A percentile compares a stretch with the other conserved stretches of the same genome.
These are phyloP conservation scores for Kazachstania africana DNA, from an alignment of 805 yeast genomes.

Conservation along the genomic window DNA sequence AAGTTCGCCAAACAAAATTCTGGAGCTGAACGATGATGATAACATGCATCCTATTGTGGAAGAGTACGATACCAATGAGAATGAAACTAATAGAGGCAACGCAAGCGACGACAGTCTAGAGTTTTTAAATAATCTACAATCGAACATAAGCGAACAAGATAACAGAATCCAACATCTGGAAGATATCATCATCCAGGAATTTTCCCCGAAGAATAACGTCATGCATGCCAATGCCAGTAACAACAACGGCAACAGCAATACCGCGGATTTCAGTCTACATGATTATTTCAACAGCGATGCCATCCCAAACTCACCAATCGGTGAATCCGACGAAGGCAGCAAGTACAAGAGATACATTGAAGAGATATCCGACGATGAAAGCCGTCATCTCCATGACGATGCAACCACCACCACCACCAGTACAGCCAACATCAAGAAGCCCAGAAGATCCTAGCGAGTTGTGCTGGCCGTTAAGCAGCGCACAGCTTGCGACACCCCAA, in stretches of 20 bases:
- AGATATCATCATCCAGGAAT: conserved; percentile 12
- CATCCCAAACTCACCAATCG: not conserved
- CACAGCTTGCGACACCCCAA: too few relatives aligned
- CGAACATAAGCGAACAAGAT: conserved; percentile 23
- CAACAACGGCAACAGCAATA: not conserved
- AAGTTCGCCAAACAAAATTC: not conserved
- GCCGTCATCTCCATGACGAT: too few relatives aligned
- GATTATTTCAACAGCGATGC: conserved; percentile 4
- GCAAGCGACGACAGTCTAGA: conserved; percentile 4
- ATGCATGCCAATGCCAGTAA: not conserved
- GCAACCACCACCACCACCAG: too few relatives aligned
- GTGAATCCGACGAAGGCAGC: too few relatives aligned
- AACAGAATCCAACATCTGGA: conserved; percentile 23
- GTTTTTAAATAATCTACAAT: conserved; percentile 14
- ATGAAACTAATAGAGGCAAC: too few relatives aligned
- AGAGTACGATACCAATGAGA: not conserved
- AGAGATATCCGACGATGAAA: conserved; percentile 1
- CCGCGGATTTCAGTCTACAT: conserved; percentile 1
- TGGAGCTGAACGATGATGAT: not conserved
- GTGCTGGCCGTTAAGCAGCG: too few relatives aligned
- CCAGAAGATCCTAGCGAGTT: too few relatives aligned
- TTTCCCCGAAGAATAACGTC: too few relatives aligned
- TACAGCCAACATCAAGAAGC: too few relatives aligned
- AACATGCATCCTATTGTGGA: not conserved
- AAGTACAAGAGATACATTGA: conserved; percentile 2